phyloP scores from a whole-genome alignment of 495 filamentous ascomycete genomes.

The Penicillium canariense region DNA sequence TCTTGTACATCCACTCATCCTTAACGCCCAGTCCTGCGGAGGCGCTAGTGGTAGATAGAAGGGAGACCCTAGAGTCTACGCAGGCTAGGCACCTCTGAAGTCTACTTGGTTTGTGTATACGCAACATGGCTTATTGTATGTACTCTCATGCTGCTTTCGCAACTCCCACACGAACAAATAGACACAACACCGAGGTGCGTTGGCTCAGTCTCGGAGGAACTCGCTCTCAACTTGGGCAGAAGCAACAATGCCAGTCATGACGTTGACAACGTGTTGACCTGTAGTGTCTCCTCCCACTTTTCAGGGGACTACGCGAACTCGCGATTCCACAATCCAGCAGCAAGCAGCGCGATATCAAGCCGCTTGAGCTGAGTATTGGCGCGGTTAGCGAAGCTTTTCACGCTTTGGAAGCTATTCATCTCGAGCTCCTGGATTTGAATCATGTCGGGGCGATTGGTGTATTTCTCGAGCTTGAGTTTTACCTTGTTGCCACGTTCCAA shows the following conservation, averaged over 20 bases:
- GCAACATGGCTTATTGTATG: too few species aligned
- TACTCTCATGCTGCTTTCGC: too few species aligned
- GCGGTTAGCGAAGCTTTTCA: slow-evolving; percentile 45
- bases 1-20: too few species aligned
- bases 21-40: too few species aligned
- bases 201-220: slow-evolving; percentile 24
- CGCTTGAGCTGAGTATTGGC: slow-evolving; percentile 35
- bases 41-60: too few species aligned
- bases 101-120: too few species aligned
- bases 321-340: slow-evolving; percentile 44
- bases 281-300: slow-evolving; percentile 54
- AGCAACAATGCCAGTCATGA: slow-evolving; percentile 54
- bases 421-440: slow-evolving; percentile 55
- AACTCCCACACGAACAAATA: slow-evolving; percentile 35
- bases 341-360: slow-evolving; percentile 45
- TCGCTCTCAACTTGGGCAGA: slow-evolving; percentile 45
- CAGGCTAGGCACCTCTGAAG: too few species aligned
- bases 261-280: slow-evolving; percentile 61
- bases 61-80: too few species aligned
- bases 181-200: slow-evolving; percentile 42
- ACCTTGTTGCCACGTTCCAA: slow-evolving; percentile 45
- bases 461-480: slow-evolving; percentile 45
- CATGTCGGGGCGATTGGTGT: slow-evolving; percentile 40
- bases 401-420: slow-evolving; percentile 49
- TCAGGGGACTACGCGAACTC: slow-evolving; percentile 37